phyloP scores from a whole-genome alignment of 768 basidiomycete genomes.

The Lactarius indigo region DNA sequence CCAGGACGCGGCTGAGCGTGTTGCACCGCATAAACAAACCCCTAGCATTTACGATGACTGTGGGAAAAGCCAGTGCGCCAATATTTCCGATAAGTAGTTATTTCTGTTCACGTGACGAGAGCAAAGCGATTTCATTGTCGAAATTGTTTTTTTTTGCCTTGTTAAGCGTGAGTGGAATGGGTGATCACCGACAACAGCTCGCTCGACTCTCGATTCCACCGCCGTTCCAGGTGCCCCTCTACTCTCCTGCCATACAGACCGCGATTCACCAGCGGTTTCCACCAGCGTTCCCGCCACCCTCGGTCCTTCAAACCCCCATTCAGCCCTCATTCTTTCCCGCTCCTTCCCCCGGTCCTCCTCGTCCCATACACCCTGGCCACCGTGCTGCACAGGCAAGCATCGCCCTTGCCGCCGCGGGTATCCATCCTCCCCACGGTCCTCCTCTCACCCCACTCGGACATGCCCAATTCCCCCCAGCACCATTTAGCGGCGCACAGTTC shows the following conservation, averaged over 20 bases:
- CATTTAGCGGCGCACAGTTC: constrained; percentile 42
- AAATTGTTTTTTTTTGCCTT: not conserved
- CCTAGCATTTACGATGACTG: no score
- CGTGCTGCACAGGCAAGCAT: constrained; percentile 54
- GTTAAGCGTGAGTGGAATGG: not conserved
- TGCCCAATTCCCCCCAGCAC: constrained; percentile 51
- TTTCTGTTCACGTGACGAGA: rapidly evolving
- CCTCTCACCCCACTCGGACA: constrained; percentile 60
- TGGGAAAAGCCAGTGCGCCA: no score
- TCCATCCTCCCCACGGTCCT: constrained; percentile 51
- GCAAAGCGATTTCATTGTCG: not conserved
- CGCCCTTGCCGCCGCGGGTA: constrained; percentile 57
- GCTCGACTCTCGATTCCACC: constrained; percentile 58
- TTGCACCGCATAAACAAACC: no score
- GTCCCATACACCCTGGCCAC: constrained; percentile 46
- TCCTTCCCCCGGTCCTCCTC: constrained; percentile 47
- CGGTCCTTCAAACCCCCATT: constrained; percentile 66
- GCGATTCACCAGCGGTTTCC: constrained; percentile 56
- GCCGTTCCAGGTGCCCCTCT: constrained; percentile 48
- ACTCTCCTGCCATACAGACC: constrained; percentile 63
- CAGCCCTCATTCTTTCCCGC: constrained; percentile 60
- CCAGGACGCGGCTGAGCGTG: no score
- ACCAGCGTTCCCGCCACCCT: constrained; percentile 45
- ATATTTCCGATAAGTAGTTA: no score
- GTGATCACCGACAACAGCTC: constrained; percentile 45